phyloP scores from a whole-genome alignment of 768 basidiomycete species.

The Panus rudis region DNA sequence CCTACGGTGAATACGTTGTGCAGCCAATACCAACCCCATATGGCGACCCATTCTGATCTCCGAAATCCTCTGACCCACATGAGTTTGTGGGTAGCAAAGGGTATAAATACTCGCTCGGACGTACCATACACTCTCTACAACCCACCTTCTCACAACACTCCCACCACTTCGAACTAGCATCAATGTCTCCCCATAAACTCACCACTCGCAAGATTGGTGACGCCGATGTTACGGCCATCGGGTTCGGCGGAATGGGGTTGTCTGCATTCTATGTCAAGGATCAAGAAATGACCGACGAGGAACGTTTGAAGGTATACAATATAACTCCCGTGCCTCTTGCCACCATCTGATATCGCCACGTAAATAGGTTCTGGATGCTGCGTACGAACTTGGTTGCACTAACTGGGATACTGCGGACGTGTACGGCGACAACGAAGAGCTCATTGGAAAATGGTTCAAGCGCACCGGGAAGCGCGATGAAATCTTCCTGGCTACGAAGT shows the following conservation, averaged over 20 bases:
- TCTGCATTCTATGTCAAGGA: constrained; percentile 39
- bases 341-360: constrained; percentile 17
- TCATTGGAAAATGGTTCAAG: constrained; percentile 45
- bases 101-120: too few species aligned
- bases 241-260: constrained; percentile 58
- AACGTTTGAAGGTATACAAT: constrained; percentile 46
- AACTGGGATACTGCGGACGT: constrained; percentile 42
- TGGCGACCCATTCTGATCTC: too few species aligned
- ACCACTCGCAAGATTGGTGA: constrained; percentile 40
- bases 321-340: neutral
- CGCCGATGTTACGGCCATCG: constrained; percentile 40
- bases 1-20: too few species aligned
- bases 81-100: too few species aligned
- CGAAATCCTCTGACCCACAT: too few species aligned
- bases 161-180: too few species aligned
- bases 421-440: constrained; percentile 37
- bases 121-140: too few species aligned
- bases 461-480: constrained; percentile 41
- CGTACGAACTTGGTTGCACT: constrained; percentile 33
- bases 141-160: too few species aligned
- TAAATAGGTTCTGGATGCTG: constrained; percentile 35
- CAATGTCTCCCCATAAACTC: too few species aligned
- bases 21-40: too few species aligned
- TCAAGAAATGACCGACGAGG: constrained; percentile 41
- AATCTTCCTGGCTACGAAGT: constrained; percentile 64